phyloP scores from a whole-genome alignment of 331 rosid species.

The Telfairia occidentalis region DNA sequence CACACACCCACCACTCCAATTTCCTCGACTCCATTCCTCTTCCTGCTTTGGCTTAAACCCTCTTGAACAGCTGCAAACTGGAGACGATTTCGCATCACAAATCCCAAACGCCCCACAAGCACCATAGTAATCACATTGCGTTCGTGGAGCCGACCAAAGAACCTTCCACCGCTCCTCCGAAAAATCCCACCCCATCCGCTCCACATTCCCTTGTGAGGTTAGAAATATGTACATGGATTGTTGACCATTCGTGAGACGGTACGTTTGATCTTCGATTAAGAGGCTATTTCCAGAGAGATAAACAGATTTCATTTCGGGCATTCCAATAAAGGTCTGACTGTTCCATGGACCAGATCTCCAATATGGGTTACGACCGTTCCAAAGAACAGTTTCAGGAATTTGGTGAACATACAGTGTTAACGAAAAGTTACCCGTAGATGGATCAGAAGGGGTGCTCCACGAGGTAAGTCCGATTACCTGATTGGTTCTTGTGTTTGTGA shows the following conservation, averaged over 20 bases:
- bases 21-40: background rate
- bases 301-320: background rate
- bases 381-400: background rate
- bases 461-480: background rate
- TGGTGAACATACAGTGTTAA: background rate
- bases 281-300: background rate
- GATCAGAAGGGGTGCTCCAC: background rate
- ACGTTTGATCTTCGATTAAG: background rate
- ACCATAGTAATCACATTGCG: background rate
- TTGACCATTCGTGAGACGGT: background rate
- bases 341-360: background rate
- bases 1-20: background rate
- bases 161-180: background rate
- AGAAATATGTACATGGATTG: background rate
- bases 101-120: constrained; percentile 1
- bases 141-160: background rate
- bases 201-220: background rate
- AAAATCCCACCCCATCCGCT: background rate
- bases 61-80: background rate
- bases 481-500: background rate
- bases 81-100: background rate
- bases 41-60: background rate
- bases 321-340: background rate
- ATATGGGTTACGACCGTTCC: background rate
- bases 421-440: background rate